Percentiles rank a stretch among this genome's conserved stretches.
Evolutionary conservation across 768 basidiomycete genomes (phyloP).

Genomic region (Brasilioporus rufonigricans): DNA sequence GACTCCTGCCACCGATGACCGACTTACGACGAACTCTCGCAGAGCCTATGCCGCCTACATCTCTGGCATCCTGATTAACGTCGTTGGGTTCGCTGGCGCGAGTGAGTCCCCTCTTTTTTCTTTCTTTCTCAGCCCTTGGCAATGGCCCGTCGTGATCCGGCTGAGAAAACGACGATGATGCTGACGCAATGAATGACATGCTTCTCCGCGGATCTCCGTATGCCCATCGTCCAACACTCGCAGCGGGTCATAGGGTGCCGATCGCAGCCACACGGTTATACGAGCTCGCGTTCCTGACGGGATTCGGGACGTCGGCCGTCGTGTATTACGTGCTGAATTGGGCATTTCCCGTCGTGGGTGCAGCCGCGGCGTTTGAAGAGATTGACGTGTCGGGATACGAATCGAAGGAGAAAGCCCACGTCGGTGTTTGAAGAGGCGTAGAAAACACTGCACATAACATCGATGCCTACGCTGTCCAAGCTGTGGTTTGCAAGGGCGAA

Average conservation of each 20-base stretch:
- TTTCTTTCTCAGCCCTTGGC: not conserved
- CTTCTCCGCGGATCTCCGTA: not conserved
- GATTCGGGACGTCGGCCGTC: conserved; percentile 65
- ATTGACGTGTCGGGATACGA: conserved; percentile 46
- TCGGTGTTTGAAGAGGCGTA: not conserved
- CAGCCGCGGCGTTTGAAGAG: conserved; percentile 49
- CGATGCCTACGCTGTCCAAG: too few relatives aligned
- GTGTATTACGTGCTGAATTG: conserved; percentile 60
- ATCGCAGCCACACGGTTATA: conserved; percentile 71
- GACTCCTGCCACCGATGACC: not conserved
- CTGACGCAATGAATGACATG: not conserved
- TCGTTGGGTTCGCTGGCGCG: conserved; percentile 78
- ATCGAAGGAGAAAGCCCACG: not conserved
- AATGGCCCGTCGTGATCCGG: not conserved
- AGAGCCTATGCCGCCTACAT: conserved; percentile 69
- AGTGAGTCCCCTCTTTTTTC: conserved; percentile 38
- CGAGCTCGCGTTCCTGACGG: conserved; percentile 82
- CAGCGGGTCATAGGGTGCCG: conserved; percentile 60
- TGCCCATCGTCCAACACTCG: not conserved
- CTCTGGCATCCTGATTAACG: conserved; percentile 76
- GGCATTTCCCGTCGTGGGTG: conserved; percentile 59
- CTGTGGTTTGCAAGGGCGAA: too few relatives aligned
- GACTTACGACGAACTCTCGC: conserved; percentile 1
- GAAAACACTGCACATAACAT: not conserved
- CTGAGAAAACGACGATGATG: not conserved